Base-by-base conservation (phyloP, 352 stramenopile species). In the Globisporangium splendens region DNA sequence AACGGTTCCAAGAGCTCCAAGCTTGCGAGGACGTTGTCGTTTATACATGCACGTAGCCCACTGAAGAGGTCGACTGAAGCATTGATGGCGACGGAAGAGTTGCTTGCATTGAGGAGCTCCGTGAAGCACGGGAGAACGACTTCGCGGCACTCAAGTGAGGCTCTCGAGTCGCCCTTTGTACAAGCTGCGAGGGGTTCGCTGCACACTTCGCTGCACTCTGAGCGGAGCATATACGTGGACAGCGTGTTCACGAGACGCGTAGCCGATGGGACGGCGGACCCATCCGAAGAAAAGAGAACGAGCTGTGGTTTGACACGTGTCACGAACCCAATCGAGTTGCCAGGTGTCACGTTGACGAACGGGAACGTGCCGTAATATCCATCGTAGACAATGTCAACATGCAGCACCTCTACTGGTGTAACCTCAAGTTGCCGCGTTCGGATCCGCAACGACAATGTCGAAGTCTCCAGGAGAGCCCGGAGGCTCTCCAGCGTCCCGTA, bases 71-170 rank as follows among this genome's bases (percentile, higher is more conserved):
- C 51, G 0, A 35, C 11, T 15, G 52, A 21, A 38, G 10, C 8
- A 3, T 43, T 17, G 20, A 28, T 11, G 21, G 17, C 20, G 17
- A 7, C 35, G 11, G 38, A 6, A 3, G 21, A 4, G 13, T 4
- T 50, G 20, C 17, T 47, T 15, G 28, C 39, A 8, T 7, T 41
- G n/a, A 68, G 46, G 3, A 50, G 21, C 1, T 53, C 21, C 12
- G 51, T 31, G 15, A 68, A 14, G 18, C 62, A 68, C 3, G 58
- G 51, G 15, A 65, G 11, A n/a, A 56, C 17, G 7, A 31, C 41
- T 50, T 61, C 41, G 33, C 62, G 62, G 8, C 62, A 68, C 35
- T 54, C 51, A 7, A 65, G 50, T 8, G 43, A 50, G 2, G 35
- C 51, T 31, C 43, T 53, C 39, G 51, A 55, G 8, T 60, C 28